Percentiles rank a stretch among this genome's conserved stretches.
These are phyloP conservation scores for Aspergillus kassunensis DNA, from an alignment of 495 filamentous ascomycete genomes.

Conservation along the genomic window DNA sequence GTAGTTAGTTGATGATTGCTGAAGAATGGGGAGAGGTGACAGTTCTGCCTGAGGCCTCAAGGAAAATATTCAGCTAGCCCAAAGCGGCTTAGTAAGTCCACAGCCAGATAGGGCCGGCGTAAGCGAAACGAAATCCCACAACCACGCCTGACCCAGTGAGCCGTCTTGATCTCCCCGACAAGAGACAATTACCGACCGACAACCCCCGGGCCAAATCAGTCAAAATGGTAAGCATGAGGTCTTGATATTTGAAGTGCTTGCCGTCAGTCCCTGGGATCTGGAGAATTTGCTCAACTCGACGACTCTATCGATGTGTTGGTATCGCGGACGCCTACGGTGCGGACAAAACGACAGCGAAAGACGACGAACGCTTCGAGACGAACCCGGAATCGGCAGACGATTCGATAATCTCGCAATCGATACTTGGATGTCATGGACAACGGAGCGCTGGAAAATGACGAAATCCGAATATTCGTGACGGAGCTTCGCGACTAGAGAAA, in stretches of 20 bases:
- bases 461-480: neutral
- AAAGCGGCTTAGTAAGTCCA: conserved; percentile 30
- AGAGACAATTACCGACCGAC: conserved; percentile 49
- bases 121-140: conserved; percentile 50
- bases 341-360: neutral
- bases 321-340: conserved; percentile 3
- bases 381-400: no score
- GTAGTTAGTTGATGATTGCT: no score
- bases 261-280: conserved; percentile 6
- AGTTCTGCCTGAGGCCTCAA: conserved; percentile 5
- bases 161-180: conserved; percentile 43
- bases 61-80: conserved; percentile 16
- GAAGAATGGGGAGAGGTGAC: neutral
- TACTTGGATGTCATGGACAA: neutral
- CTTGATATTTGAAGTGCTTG: conserved; percentile 9
- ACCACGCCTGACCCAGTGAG: conserved; percentile 32
- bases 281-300: conserved; percentile 17
- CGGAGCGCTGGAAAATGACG: neutral
- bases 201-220: conserved; percentile 47
- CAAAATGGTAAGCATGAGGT: conserved; percentile 53
- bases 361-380: no score
- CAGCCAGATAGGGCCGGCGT: conserved; percentile 41
- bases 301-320: conserved; percentile 6
- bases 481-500: no score
- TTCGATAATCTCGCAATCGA: no score